phyloP scores from a whole-genome alignment of 805 yeast genomes.

The Yarrowia sp. region DNA sequence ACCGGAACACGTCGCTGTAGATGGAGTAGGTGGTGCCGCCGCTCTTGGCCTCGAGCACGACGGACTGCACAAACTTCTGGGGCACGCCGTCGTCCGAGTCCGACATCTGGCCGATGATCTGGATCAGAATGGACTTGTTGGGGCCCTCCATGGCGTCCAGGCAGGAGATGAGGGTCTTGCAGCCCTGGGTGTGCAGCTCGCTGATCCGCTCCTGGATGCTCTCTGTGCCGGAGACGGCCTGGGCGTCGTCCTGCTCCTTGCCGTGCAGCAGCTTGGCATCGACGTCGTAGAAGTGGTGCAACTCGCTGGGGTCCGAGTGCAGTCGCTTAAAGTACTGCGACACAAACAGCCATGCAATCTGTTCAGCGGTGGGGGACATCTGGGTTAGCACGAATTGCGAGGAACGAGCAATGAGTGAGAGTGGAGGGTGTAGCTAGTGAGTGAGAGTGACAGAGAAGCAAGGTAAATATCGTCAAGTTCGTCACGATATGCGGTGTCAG shows the following conservation, averaged over 20 bases:
- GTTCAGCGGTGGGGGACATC: constrained; percentile 40
- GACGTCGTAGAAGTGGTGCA: constrained; percentile 51
- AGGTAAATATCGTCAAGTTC: too few relatives aligned
- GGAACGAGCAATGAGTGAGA: too few relatives aligned
- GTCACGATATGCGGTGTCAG: too few relatives aligned
- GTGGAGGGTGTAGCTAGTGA: too few relatives aligned
- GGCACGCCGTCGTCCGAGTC: constrained; percentile 46
- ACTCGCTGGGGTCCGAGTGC: constrained; percentile 47
- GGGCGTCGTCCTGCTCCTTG: constrained; percentile 50
- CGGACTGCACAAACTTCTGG: constrained; percentile 53
- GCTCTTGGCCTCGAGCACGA: constrained; percentile 46
- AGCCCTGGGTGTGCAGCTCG: constrained; percentile 48
- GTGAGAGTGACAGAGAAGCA: too few relatives aligned
- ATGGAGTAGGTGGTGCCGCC: constrained; percentile 49
- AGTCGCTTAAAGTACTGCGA: constrained; percentile 52
- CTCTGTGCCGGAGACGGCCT: constrained; percentile 47
- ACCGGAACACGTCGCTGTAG: constrained; percentile 52
- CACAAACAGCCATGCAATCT: constrained; percentile 54
- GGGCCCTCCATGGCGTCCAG: constrained; percentile 51
- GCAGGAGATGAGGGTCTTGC: constrained; percentile 51
- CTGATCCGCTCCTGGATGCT: constrained; percentile 48
- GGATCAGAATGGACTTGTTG: constrained; percentile 50
- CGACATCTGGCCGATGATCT: constrained; percentile 54
- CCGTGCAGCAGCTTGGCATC: constrained; percentile 52
- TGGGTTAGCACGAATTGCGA: constrained; percentile 1